A percentile compares a stretch with the other conserved stretches of the same genome.
These are phyloP conservation scores for Sinapis alba DNA, from an alignment of 441 rosid species.

Conservation along the genomic window DNA sequence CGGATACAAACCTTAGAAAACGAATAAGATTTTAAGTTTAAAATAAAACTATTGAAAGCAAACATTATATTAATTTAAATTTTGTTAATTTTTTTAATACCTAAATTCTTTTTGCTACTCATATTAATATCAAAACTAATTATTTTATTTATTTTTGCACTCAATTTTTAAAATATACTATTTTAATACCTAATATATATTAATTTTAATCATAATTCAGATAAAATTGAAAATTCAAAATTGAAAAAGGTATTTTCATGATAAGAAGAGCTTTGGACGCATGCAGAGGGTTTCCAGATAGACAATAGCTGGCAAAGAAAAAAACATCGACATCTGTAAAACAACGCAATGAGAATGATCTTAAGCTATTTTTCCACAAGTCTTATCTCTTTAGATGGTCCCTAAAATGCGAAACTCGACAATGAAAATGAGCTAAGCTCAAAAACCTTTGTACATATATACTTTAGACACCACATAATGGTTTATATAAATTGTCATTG, in stretches of 20 bases:
- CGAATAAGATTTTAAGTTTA: background rate
- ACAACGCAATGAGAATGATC: conserved; percentile 10
- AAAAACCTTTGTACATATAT: conserved; percentile 1
- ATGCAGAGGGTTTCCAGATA: conserved; percentile 19
- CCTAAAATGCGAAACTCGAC: conserved; percentile 6
- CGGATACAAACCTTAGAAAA: conserved; percentile 4
- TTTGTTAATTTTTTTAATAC: too few species aligned
- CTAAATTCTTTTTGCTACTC: too few species aligned
- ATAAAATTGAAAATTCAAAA: too few species aligned
- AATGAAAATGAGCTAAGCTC: background rate
- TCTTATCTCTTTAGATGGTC: conserved; percentile 33
- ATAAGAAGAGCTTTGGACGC: conserved; percentile 33
- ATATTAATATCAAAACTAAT: too few species aligned
- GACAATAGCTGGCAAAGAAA: conserved; percentile 25
- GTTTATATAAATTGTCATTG: background rate
- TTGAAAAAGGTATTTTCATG: background rate
- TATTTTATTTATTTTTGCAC: too few species aligned
- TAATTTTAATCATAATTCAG: too few species aligned
- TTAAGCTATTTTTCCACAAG: conserved; percentile 15
- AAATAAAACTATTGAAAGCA: background rate
- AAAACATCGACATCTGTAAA: conserved; percentile 17
- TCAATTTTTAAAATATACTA: too few species aligned
- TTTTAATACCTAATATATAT: too few species aligned
- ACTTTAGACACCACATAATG: background rate
- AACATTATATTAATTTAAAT: background rate